Base-by-base conservation (phyloP, 2,329 filamentous ascomycete genomes). In the Aureobasidium vineae region DNA sequence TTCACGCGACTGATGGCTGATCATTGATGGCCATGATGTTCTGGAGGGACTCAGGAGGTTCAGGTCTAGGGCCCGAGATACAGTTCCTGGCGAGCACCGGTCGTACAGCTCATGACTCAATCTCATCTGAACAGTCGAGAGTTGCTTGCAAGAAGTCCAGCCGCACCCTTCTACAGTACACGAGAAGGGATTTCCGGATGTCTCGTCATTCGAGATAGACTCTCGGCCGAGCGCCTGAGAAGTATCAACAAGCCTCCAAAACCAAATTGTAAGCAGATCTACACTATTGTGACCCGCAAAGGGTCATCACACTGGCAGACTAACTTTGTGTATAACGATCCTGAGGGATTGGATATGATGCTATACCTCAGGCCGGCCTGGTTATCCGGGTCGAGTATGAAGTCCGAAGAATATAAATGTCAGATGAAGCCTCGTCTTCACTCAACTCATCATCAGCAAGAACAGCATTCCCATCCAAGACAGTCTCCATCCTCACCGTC, bases 161-260 rank as follows among this genome's bases (percentile, higher is more conserved):
- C 33, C 52, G 33, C n/a, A 6, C 3, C 13, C 4, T 43, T 23
- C 28, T 11, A 36, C 13, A 53, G 19, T 7, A 28, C 13, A 28
- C 23, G 23, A 1, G 15, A 5, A 26, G 21, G 0, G 4, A 26
- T 4, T 13, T 15, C 11, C 21, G 11, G 5, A 45, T 45, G 6
- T 16, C 16, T 11, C 49, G 43, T 43, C 43, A 23, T 38, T 19
- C 21, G n/a, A 13, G 21, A 21, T 63, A 63, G 36, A 26, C 47
- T 43, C 23, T 41, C 60, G 60, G 49, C 60, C 60, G 47, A 31
- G 23, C 47, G 23, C 11, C n/a, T 31, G 16, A 8, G 26, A 47
- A 63, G 59, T n/a, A 49, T n/a, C 10, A 50, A 36, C 11, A 50
- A 61, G 31, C 31, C 31, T 28, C 33, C 31, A 45, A 28, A 63